Evolutionary conservation across 2,329 filamentous ascomycete species (phyloP), one percentile per base, ranked within the genome.

Genomic region (Aureobasidium zeae): DNA sequence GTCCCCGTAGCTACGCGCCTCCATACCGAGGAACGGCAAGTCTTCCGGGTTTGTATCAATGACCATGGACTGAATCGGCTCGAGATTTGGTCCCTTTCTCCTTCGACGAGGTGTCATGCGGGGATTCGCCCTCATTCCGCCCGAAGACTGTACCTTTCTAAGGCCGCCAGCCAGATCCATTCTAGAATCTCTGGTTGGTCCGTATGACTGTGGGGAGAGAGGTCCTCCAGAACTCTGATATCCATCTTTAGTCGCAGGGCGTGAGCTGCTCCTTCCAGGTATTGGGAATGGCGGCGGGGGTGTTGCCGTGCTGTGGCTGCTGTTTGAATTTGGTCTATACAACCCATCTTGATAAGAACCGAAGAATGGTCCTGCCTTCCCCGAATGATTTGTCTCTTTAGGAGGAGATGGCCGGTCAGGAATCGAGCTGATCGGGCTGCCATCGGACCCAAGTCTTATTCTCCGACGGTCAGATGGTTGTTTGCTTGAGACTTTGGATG

Each of bases 111-210:
- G 77, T 15, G 74, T 75, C 2, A 77, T 79, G 81, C 16, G 75
- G 72, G 13, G 56, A 58, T 49, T 32, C 46, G 72, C 70, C 21
- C 80, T 73, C 30, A 94, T 72, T 15, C 79, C 79, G 25, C 83
- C 76, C 6, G 86, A 86, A 17, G 91, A 96, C 47, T 87, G 81
- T 11, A 85, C 81, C 61, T 94, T 94, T 45, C 89, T 81, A 44
- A 73, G 52, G 83, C 76, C 63, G 73, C 50, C 48, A 39, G 58
- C 55, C 37, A 53, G 32, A 7, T 31, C 39, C 19, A 53, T 49
- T 3, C 47, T 43, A 28, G 26, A 33, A 10, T 34, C 29, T 4
- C 17, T 33, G 9, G 31, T 32, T 30, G 38, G 35, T 2, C 36
- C 30, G 13, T 26, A n/a, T 8, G 37, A 43, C 26, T 30, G 30